Evolutionary conservation across 2,329 filamentous ascomycete genomes (phyloP), one percentile per base, ranked within the genome.

Genomic region (Cryphonectria nitschkei): DNA sequence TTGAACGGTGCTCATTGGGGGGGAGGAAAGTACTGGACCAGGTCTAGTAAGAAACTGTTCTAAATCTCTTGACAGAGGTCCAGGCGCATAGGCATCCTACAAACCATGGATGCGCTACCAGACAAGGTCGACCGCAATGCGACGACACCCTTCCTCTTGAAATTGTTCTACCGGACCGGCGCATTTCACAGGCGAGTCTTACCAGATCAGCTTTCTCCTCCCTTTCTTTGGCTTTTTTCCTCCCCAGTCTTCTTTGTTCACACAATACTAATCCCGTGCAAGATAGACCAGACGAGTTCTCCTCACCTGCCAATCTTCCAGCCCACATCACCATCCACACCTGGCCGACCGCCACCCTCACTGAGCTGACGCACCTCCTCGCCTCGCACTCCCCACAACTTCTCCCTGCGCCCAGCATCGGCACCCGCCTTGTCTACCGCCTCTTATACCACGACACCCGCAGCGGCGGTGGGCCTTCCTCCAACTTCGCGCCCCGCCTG

Each of bases 351-450:
- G 95, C 93, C 82, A 94, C 92, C 2, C 87, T 98, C 34, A 85
- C 87, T 74, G 94, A 98, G 80, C 89, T 98, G 50, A 90, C 92
- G 32, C 89, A 93, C 70, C 90, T 95, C 68, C 87, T 98, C 70
- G 88, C 89, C 39, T 88, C 88, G 66, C 87, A 91, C 65, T 66
- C 72, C 2, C 92, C 93, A 0, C 82, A 84, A 2, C 82, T 94
- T 29, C 87, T 97, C 2, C 93, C 94, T 0, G 84, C 86, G 52
- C 93, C 93, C 0, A 88, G 91, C 8, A 87, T 94, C 56, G 95
- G 95, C 72, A 95, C 94, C 11, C 90, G 95, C 68, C 86, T 98
- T n/a, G 90, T 89, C 72, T 98, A 96, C 82, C 92, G 95, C 64
- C 88, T 97, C 26, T 89, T 98, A 68, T 97, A 92, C 79, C 92